phyloP scores from a whole-genome alignment of 176 grass and related monocot species.

The Phoenix dactylifera region DNA sequence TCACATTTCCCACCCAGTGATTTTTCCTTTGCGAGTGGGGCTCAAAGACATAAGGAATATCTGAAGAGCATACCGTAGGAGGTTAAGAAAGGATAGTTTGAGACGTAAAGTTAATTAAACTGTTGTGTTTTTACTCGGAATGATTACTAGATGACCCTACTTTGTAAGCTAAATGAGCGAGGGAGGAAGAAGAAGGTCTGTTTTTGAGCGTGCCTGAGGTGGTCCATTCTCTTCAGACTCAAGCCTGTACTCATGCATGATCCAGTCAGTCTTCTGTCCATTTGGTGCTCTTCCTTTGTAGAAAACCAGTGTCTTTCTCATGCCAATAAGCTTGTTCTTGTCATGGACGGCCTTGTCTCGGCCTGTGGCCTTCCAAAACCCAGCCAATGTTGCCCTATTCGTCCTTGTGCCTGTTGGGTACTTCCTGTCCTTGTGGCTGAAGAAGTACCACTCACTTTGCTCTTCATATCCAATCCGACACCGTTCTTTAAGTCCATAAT shows the following conservation, averaged over 20 bases:
- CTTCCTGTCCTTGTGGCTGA: constrained; percentile 97
- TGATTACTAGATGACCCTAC: too few species aligned
- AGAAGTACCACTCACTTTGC: constrained; percentile 98
- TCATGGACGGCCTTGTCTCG: constrained; percentile 82
- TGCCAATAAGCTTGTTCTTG: constrained; percentile 79
- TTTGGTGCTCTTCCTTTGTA: constrained; percentile 97
- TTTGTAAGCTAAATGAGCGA: too few species aligned
- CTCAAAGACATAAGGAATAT: too few species aligned
- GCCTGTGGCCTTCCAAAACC: constrained; percentile 98
- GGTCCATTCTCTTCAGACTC: constrained; percentile 86
- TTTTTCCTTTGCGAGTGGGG: too few species aligned
- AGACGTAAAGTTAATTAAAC: too few species aligned
- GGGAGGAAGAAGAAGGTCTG: not conserved
- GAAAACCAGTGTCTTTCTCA: constrained; percentile 98
- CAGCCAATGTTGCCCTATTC: constrained; percentile 85
- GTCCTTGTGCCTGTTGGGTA: constrained; percentile 95
- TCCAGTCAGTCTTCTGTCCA: constrained; percentile 88
- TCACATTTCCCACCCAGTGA: too few species aligned
- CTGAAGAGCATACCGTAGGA: too few species aligned
- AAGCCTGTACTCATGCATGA: constrained; percentile 96
- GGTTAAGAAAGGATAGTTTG: too few species aligned
- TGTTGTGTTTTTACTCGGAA: too few species aligned
- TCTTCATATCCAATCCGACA: constrained; percentile 90
- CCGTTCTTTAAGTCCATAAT: constrained; percentile 35
- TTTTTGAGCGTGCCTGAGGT: constrained; percentile 49